Percentiles rank a stretch among this genome's conserved stretches.
Conservation (phyloP, 441 rosid genomes). For the Populus trichocarpa region DNA sequence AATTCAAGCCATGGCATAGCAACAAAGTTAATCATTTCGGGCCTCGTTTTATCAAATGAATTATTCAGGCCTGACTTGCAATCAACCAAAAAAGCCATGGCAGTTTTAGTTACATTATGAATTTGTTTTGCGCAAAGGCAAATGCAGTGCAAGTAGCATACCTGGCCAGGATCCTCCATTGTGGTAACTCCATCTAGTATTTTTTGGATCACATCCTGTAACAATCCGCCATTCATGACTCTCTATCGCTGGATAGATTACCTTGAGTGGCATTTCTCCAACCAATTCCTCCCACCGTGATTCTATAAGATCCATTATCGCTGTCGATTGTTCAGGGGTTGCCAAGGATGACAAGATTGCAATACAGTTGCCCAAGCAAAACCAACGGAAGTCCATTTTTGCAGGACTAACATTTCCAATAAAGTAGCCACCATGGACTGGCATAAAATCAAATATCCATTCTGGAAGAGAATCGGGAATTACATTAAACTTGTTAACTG, state of each 20-base stretch:
- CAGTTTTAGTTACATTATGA: neutral
- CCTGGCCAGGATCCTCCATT: constrained; percentile 99
- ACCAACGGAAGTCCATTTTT: too few species aligned
- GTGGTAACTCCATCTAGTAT: constrained; percentile 93
- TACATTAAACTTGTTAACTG: too few species aligned
- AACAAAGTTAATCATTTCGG: neutral
- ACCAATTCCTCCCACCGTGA: constrained; percentile 91
- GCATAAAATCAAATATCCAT: too few species aligned
- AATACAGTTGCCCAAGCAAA: too few species aligned
- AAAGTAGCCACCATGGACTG: too few species aligned
- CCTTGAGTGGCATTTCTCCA: constrained; percentile 93
- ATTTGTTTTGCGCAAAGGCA: neutral
- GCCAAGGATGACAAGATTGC: too few species aligned
- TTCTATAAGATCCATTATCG: constrained; percentile 96
- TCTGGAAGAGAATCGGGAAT: too few species aligned
- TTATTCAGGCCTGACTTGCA: neutral
- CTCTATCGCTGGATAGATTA: constrained; percentile 84
- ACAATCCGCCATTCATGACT: constrained; percentile 76
- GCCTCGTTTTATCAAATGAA: neutral
- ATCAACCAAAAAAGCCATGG: neutral
- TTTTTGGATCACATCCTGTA: constrained; percentile 90
- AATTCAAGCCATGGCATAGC: neutral
- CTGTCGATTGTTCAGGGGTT: constrained; percentile 25
- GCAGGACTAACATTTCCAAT: too few species aligned
- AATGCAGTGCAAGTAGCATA: constrained; percentile 13